These are phyloP conservation scores for Plasmopara muralis DNA, from an alignment of 352 stramenopile species.

Conservation along the genomic window DNA sequence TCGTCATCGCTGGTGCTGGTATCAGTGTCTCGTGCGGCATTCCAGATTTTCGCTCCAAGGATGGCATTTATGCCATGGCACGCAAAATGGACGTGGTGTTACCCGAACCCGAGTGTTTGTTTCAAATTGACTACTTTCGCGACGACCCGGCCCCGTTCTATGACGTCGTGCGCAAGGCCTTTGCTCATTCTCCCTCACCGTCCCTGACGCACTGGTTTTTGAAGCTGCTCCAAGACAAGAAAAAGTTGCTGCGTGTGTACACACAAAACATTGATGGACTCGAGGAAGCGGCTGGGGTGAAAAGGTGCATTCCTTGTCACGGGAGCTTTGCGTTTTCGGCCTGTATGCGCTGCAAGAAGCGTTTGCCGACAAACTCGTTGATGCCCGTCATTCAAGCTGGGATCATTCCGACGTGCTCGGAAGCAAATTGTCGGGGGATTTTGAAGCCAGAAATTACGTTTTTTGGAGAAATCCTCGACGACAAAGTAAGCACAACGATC, in stretches of 20 bases:
- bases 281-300: constrained; percentile 88
- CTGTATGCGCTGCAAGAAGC: constrained; percentile 86
- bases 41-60: constrained; percentile 95
- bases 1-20: constrained; percentile 89
- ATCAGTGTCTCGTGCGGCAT: constrained; percentile 97
- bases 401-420: constrained; percentile 61
- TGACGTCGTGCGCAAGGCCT: constrained; percentile 85
- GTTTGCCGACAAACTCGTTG: constrained; percentile 39
- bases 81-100: constrained; percentile 81
- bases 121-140: constrained; percentile 97
- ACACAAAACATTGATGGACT: constrained; percentile 99
- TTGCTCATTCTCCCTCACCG: constrained; percentile 65
- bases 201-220: constrained; percentile 95
- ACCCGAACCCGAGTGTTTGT: constrained; percentile 95
- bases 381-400: constrained; percentile 73
- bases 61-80: constrained; percentile 83
- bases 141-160: constrained; percentile 96
- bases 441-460: constrained; percentile 98
- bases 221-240: constrained; percentile 84
- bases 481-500: constrained; percentile 81
- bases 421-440: constrained; percentile 82
- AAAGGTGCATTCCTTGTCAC: constrained; percentile 92
- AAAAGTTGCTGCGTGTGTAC: constrained; percentile 91
- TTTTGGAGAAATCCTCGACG: constrained; percentile 92
- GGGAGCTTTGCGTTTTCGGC: constrained; percentile 87